phyloP scores from a whole-genome alignment of 176 grass and related monocot species.

The Oryza officinalis region DNA sequence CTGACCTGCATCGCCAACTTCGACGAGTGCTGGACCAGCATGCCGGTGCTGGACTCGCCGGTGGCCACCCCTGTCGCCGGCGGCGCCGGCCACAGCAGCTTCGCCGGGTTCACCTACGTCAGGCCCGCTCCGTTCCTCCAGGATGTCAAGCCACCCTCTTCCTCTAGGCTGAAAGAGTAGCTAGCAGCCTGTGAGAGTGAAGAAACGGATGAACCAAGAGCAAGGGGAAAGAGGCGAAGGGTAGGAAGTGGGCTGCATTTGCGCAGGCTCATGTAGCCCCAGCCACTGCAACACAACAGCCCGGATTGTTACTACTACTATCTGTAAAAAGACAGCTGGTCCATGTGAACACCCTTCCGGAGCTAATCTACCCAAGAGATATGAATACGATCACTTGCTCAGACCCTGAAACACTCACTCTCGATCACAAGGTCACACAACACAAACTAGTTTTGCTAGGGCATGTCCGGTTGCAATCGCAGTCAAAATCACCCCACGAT shows the following conservation, averaged over 20 bases:
- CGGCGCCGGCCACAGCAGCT: slow-evolving; percentile 47
- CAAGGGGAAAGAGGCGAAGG: too few relatives aligned
- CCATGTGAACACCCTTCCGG: neutral
- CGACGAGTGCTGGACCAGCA: slow-evolving; percentile 81
- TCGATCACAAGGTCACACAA: neutral
- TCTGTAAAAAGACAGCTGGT: neutral
- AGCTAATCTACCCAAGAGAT: neutral
- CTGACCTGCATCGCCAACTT: slow-evolving; percentile 83
- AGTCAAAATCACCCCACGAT: neutral
- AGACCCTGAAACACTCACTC: neutral
- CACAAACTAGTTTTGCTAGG: too few relatives aligned
- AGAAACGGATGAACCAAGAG: too few relatives aligned
- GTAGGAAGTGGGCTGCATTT: too few relatives aligned
- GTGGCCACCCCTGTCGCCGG: slow-evolving; percentile 62
- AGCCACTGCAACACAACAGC: neutral
- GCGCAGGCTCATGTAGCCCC: neutral
- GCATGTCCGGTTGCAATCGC: neutral
- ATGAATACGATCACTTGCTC: neutral
- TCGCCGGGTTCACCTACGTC: slow-evolving; percentile 79
- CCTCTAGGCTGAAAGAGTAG: slow-evolving; percentile 37
- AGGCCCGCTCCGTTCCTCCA: slow-evolving; percentile 63
- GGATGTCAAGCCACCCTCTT: slow-evolving; percentile 33
- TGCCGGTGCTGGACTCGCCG: slow-evolving; percentile 72
- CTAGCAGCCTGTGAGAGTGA: neutral
- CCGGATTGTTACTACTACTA: neutral